A percentile compares a stretch with the other conserved stretches of the same genome.
These are phyloP conservation scores for Gyromitra esculenta DNA, from an alignment of 2,329 filamentous ascomycete species.

Conservation along the genomic window DNA sequence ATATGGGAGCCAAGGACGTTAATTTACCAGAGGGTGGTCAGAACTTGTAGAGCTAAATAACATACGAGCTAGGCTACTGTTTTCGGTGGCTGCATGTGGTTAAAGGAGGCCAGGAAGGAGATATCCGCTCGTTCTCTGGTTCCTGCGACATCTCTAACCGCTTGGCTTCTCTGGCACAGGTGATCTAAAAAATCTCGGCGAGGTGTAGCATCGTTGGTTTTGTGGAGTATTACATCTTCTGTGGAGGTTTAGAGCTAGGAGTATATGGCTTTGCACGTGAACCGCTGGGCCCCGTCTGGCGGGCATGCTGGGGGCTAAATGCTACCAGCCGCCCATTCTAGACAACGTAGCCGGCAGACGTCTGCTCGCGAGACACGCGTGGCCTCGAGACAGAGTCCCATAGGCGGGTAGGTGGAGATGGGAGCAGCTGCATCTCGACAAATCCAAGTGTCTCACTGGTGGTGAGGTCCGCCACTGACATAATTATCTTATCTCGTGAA, in stretches of 20 bases:
- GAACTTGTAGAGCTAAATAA: slow-evolving; percentile 1
- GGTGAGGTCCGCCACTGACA: slow-evolving; percentile 23
- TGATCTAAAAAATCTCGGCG: too few species aligned
- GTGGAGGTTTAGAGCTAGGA: background rate
- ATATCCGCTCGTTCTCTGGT: too few species aligned
- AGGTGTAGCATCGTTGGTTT: too few species aligned
- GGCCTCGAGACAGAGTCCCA: slow-evolving; percentile 14
- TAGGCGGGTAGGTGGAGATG: background rate
- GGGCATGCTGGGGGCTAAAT: background rate
- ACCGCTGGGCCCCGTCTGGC: slow-evolving; percentile 4
- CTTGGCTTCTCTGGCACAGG: too few species aligned
- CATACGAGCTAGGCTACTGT: slow-evolving; percentile 2
- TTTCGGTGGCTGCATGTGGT: background rate
- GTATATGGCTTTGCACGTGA: slow-evolving; percentile 11
- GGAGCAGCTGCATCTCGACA: background rate
- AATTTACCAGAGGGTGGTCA: slow-evolving; percentile 39
- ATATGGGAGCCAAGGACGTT: background rate
- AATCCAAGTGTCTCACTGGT: background rate
- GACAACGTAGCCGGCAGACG: slow-evolving; percentile 1
- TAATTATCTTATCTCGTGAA: slow-evolving; percentile 9
- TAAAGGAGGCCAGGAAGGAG: too few species aligned
- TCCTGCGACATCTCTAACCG: background rate
- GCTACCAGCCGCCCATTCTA: background rate
- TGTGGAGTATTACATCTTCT: background rate
- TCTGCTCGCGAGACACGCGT: slow-evolving; percentile 11